These are phyloP conservation scores for Boechera divaricarpa DNA, from an alignment of 345 rosid species.

Conservation along the genomic window DNA sequence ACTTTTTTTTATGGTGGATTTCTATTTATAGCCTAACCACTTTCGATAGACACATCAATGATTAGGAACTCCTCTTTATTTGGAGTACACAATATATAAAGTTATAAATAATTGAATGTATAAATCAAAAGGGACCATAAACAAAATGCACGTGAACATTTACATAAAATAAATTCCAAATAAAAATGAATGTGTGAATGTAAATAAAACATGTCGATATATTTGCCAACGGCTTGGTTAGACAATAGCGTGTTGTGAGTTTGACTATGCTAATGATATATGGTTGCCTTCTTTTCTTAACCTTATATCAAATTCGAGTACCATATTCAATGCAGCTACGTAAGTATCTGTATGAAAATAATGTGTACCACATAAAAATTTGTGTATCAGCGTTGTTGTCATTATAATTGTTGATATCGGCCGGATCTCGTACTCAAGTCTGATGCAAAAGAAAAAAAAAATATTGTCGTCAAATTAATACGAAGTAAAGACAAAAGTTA, in stretches of 20 bases:
- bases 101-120: slow-evolving; percentile 8
- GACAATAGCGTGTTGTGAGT: slow-evolving; percentile 35
- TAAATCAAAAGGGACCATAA: neutral
- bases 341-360: too few species aligned
- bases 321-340: too few species aligned
- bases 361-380: too few species aligned
- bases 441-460: too few species aligned
- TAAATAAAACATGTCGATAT: slow-evolving; percentile 22
- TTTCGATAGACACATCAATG: slow-evolving; percentile 5
- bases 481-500: too few species aligned
- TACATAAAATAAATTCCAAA: slow-evolving; percentile 1
- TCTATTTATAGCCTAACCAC: slow-evolving; percentile 19
- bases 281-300: slow-evolving; percentile 28
- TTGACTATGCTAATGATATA: slow-evolving; percentile 32
- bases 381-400: neutral
- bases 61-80: slow-evolving; percentile 9
- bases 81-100: slow-evolving; percentile 12
- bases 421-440: too few species aligned
- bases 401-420: neutral
- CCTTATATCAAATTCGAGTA: neutral
- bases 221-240: slow-evolving; percentile 40
- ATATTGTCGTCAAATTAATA: too few species aligned
- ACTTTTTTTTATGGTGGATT: neutral
- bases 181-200: neutral
- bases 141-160: slow-evolving; percentile 18